phyloP scores from a whole-genome alignment of 2,329 filamentous ascomycete genomes.

The Drechslera avenae region DNA sequence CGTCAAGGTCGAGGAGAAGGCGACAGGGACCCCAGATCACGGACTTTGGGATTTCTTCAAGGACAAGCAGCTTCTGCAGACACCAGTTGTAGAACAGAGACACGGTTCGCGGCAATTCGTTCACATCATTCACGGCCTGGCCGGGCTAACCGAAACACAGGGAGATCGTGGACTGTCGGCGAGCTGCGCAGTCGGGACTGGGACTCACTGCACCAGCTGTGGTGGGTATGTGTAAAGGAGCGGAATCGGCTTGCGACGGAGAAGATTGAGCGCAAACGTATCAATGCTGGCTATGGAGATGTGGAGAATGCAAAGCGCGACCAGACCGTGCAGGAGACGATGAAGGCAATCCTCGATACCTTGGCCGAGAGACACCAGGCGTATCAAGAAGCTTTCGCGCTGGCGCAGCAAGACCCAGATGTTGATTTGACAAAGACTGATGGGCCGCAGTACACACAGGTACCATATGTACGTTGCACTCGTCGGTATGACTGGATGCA shows the following conservation, averaged over 20 bases:
- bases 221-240: slow-evolving; percentile 94
- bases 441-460: slow-evolving; percentile 32
- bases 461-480: slow-evolving; percentile 29
- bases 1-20: slow-evolving; percentile 63
- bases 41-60: slow-evolving; percentile 92
- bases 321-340: slow-evolving; percentile 72
- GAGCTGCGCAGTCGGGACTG: slow-evolving; percentile 89
- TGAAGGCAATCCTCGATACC: slow-evolving; percentile 80
- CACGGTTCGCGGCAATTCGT: slow-evolving; percentile 61
- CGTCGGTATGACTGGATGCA: no score
- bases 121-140: neutral
- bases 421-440: slow-evolving; percentile 35
- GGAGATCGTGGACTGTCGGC: slow-evolving; percentile 80
- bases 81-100: slow-evolving; percentile 70
- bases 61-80: slow-evolving; percentile 69
- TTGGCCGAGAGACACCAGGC: slow-evolving; percentile 88
- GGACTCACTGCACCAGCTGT: slow-evolving; percentile 89
- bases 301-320: slow-evolving; percentile 69
- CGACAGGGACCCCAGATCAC: slow-evolving; percentile 72
- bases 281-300: slow-evolving; percentile 75
- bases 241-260: slow-evolving; percentile 87
- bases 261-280: slow-evolving; percentile 67
- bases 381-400: slow-evolving; percentile 75
- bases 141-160: slow-evolving; percentile 43
- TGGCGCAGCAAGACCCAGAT: slow-evolving; percentile 61